Percentiles rank a stretch among this genome's conserved stretches.
Evolutionary conservation across 2,329 filamentous ascomycete species (phyloP).

Genomic region (Neocucurbitaria cava): DNA sequence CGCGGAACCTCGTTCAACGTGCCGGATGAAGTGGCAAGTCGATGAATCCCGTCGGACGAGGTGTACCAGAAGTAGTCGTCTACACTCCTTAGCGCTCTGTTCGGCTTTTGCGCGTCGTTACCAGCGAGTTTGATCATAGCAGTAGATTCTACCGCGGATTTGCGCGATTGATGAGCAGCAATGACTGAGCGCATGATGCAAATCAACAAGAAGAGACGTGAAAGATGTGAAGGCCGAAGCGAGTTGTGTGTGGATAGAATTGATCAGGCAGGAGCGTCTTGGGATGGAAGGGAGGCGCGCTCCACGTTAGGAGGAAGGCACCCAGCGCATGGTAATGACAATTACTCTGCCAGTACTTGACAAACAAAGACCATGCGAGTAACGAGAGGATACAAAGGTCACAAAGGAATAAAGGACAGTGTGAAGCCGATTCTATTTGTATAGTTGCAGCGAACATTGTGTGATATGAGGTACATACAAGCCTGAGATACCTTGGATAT

Average conservation of each 20-base stretch:
- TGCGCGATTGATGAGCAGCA: neutral
- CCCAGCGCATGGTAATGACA: neutral
- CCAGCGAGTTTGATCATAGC: conserved; percentile 8
- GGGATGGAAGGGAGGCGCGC: conserved; percentile 1
- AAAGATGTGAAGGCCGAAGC: neutral
- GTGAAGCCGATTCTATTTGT: neutral
- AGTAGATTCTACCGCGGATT: neutral
- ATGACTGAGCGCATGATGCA: conserved; percentile 1
- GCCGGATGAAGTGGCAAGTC: conserved; percentile 3
- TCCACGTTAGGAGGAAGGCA: neutral
- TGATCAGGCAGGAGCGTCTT: neutral
- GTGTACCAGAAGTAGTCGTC: conserved; percentile 17
- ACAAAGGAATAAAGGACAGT: conserved; percentile 2
- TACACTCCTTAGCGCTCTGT: neutral
- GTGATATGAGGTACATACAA: conserved; percentile 2
- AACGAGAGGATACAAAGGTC: conserved; percentile 3
- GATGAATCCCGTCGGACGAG: conserved; percentile 1
- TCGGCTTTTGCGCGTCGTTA: neutral
- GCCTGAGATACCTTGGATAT: conserved; percentile 19
- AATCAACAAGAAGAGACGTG: neutral
- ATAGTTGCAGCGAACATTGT: conserved; percentile 7
- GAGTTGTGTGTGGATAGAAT: neutral
- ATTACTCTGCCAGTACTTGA: no score
- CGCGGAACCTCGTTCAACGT: neutral
- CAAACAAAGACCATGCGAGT: neutral